Base-by-base conservation (phyloP, 176 grass and related monocot species). In the Eremochloa ophiuroides region DNA sequence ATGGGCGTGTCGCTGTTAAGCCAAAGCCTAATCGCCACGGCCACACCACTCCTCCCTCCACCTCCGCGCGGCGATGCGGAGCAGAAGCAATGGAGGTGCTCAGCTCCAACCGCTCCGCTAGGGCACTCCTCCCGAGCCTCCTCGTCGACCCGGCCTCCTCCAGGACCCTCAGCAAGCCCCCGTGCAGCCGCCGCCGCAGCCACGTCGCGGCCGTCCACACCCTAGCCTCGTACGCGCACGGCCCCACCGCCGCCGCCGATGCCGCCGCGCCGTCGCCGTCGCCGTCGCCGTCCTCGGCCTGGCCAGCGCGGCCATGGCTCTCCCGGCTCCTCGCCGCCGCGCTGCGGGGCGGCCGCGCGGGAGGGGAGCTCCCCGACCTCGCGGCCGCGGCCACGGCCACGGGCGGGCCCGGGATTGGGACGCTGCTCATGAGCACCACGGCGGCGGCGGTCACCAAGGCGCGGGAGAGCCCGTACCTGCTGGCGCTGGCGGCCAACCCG, bases 401-500 rank as follows among this genome's bases (percentile, higher is more conserved):
- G 3, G 84, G 89, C 23, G 82, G 87, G 33, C 68, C 86, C 10
- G 80, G 93, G 35, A 95, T 95, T 44, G 90, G 91, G 73, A 91
- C 89, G 66, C 66, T 95, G 59, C 87, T 98, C 76, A 98, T 98
- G 96, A 98, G 96, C 88, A 98, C 88, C 48, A 98, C 92, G 71
- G 95, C 88, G 55, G 92, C 90, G 31, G 88, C 83, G 66, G 85
- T 93, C 12, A 87, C 96, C 35, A 95, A 93, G 84, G 85, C 92
- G 25, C 86, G 78, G 31, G 92, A 93, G 75, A 94, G 82, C 64
- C 95, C 90, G 0, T 93, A 91, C 82, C 44, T 98, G 20, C 72
- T 71, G 41, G 91, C 92, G 65, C 84, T 98, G 10, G 90, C 93
- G 7, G 90, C 85, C 27, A 98, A 98, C 80, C 90, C 96, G n/a